Evolutionary conservation across 768 basidiomycete genomes (phyloP).

Genomic region (Lactarius psammicola): DNA sequence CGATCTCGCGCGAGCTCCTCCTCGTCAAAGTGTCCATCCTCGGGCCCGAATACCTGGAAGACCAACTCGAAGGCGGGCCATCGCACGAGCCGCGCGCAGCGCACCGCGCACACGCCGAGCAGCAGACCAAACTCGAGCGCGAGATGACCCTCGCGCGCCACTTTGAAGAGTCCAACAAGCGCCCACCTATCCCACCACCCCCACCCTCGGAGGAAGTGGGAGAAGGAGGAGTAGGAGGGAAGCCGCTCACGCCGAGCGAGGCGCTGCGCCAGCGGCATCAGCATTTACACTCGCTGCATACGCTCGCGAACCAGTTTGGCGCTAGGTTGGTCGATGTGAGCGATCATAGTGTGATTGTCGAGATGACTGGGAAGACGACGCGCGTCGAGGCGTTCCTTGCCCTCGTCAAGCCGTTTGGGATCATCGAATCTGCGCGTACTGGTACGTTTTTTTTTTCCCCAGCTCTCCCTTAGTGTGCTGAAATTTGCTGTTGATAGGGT

Average conservation of each 20-base stretch:
- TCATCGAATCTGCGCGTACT: constrained; percentile 92
- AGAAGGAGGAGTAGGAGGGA: constrained; percentile 7
- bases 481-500: constrained; percentile 47
- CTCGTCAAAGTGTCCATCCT: constrained; percentile 97
- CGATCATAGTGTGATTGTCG: constrained; percentile 92
- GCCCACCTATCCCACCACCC: no score
- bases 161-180: constrained; percentile 63
- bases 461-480: neutral
- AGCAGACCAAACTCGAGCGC: constrained; percentile 58
- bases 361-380: constrained; percentile 88
- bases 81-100: constrained; percentile 67
- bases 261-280: constrained; percentile 87
- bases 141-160: constrained; percentile 73
- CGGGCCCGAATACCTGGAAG: constrained; percentile 94
- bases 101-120: constrained; percentile 28
- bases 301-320: constrained; percentile 83
- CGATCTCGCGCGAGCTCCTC: constrained; percentile 90
- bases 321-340: constrained; percentile 93
- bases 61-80: constrained; percentile 83
- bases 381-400: constrained; percentile 92
- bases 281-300: constrained; percentile 82
- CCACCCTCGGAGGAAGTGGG: neutral
- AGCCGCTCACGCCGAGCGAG: constrained; percentile 60
- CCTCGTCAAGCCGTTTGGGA: constrained; percentile 89
- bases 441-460: constrained; percentile 49